phyloP scores from a whole-genome alignment of 495 filamentous ascomycete genomes.

The Neurospora tetrasperma region DNA sequence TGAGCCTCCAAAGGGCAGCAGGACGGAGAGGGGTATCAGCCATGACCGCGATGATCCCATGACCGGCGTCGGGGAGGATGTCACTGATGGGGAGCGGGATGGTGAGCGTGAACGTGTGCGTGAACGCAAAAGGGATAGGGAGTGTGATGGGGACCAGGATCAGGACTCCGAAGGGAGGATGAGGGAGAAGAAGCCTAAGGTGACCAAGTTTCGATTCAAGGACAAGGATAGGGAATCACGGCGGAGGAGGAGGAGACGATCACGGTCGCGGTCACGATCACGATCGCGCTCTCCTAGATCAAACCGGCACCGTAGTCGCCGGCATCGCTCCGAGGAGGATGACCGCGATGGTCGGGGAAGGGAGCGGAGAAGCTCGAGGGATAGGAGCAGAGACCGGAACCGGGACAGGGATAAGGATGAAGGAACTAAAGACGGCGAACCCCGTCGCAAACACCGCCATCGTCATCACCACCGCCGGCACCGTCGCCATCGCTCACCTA shows the following conservation, averaged over 20 bases:
- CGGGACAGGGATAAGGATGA: background rate
- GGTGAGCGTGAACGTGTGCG: conserved; percentile 2
- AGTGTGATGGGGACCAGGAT: background rate
- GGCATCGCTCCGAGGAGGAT: conserved; percentile 27
- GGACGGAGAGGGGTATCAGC: background rate
- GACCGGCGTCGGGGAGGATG: background rate
- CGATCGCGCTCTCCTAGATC: background rate
- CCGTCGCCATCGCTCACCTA: conserved; percentile 19
- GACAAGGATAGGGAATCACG: conserved; percentile 13
- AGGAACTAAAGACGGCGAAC: background rate
- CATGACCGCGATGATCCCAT: background rate
- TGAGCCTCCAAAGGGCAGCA: background rate
- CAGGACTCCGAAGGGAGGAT: background rate
- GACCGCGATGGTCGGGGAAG: conserved; percentile 10
- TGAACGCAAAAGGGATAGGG: background rate
- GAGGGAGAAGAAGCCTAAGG: conserved; percentile 8
- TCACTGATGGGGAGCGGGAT: conserved; percentile 6
- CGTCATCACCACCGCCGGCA: conserved; percentile 12
- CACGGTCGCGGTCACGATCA: background rate
- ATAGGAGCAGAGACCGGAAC: conserved; percentile 1
- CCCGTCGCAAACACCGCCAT: conserved; percentile 13
- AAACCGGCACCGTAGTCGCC: background rate
- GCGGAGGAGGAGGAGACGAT: conserved; percentile 6
- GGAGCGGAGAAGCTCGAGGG: background rate
- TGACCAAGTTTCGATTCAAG: conserved; percentile 54